phyloP scores from a whole-genome alignment of 2,329 filamentous ascomycete species.

The Hymenotorrendiella dingleyae region DNA sequence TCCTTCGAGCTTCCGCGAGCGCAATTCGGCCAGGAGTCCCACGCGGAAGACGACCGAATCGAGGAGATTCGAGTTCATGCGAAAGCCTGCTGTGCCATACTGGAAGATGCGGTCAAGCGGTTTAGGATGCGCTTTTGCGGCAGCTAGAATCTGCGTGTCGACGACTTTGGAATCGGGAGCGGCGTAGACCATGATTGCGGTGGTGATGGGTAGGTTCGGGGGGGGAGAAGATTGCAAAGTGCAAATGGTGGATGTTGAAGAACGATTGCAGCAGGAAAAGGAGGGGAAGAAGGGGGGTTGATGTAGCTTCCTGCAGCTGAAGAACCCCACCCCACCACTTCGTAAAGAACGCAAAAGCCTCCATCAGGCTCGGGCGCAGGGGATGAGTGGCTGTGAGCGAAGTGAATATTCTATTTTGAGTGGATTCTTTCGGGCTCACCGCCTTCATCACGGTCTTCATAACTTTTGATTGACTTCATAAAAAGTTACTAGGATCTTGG shows the following conservation, averaged over 20 bases:
- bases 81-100: constrained; percentile 63
- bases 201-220: background rate
- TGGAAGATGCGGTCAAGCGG: constrained; percentile 49
- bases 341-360: background rate
- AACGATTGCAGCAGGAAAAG: no score
- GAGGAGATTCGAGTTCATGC: constrained; percentile 71
- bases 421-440: background rate
- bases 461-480: no score
- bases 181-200: constrained; percentile 3
- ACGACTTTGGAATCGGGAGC: constrained; percentile 33
- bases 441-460: background rate
- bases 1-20: constrained; percentile 83
- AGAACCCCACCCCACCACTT: background rate
- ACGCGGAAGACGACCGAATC: constrained; percentile 91
- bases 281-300: background rate
- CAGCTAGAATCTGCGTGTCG: constrained; percentile 47
- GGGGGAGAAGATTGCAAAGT: constrained; percentile 1
- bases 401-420: background rate
- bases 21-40: constrained; percentile 79
- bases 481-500: no score
- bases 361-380: background rate
- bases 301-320: background rate
- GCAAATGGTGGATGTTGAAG: no score
- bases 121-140: constrained; percentile 58
- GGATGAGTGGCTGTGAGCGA: no score